Conservation (phyloP, 2,329 filamentous ascomycete species). For the Aspergillus flavus region DNA sequence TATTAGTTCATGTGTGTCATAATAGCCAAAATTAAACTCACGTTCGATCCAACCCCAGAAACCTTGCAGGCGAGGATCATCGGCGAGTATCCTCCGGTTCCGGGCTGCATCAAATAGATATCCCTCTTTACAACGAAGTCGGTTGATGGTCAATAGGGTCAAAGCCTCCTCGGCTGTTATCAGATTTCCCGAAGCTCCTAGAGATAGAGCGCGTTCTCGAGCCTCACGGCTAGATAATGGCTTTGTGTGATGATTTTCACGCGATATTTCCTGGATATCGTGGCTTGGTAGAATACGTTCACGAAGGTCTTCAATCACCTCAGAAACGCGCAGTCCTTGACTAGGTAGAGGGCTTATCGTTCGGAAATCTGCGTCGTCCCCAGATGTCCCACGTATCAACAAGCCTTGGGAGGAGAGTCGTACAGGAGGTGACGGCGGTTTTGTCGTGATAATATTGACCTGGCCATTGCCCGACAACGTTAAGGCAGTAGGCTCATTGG, state of each 20-base stretch:
- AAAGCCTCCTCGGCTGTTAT: conserved; percentile 44
- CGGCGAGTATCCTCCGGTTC: conserved; percentile 58
- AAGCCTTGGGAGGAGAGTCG: conserved; percentile 41
- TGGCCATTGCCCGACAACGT: conserved; percentile 55
- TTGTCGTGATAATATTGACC: conserved; percentile 53
- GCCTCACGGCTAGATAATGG: conserved; percentile 42
- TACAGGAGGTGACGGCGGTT: conserved; percentile 43
- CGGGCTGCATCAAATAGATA: conserved; percentile 56
- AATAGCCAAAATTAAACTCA: conserved; percentile 27
- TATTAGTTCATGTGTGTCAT: conserved; percentile 13
- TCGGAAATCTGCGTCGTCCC: conserved; percentile 32
- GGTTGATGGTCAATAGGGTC: conserved; percentile 43
- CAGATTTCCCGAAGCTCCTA: conserved; percentile 29
- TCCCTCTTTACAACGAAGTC: conserved; percentile 57
- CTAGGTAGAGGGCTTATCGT: conserved; percentile 34
- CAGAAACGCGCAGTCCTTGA: conserved; percentile 30
- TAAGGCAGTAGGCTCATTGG: conserved; percentile 55
- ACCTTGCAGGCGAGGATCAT: conserved; percentile 59
- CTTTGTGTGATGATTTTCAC: conserved; percentile 11
- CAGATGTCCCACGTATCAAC: conserved; percentile 34
- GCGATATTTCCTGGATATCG: conserved; percentile 9
- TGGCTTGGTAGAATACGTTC: conserved; percentile 25
- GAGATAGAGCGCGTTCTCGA: conserved; percentile 38
- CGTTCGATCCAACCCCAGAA: conserved; percentile 63
- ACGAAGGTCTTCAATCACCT: conserved; percentile 33